Conservation (phyloP, 2,329 filamentous ascomycete species). For the Ceratocystis huliohia region DNA sequence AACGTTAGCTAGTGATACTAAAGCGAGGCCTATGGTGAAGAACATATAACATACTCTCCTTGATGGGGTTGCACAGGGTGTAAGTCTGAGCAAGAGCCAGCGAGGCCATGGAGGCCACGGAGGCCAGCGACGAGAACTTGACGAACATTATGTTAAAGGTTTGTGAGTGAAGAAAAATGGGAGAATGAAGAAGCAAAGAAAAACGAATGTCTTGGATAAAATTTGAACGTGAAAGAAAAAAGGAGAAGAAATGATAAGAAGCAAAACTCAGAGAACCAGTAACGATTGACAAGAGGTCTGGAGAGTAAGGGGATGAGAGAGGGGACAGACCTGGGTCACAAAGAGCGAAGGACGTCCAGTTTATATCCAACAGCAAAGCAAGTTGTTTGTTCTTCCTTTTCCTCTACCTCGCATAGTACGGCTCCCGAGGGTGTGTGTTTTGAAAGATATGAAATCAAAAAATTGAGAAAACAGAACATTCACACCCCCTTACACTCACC, state of each 20-base stretch:
- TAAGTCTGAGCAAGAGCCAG: slow-evolving; percentile 44
- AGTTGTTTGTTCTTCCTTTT: not conserved
- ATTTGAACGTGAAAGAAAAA: not conserved
- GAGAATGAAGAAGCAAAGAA: slow-evolving; percentile 7
- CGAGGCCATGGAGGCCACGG: slow-evolving; percentile 38
- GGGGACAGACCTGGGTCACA: not conserved
- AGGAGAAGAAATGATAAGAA: not conserved
- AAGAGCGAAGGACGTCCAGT: slow-evolving; percentile 2
- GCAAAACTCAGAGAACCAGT: slow-evolving; percentile 7
- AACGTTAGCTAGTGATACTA: not conserved
- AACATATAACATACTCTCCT: slow-evolving; percentile 33
- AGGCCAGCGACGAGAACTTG: slow-evolving; percentile 36
- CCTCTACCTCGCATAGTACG: not conserved
- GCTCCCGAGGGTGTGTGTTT: not conserved
- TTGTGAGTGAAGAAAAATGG: not conserved
- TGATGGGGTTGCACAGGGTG: slow-evolving; percentile 43
- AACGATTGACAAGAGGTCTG: slow-evolving; percentile 9
- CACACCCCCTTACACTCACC: too few species aligned
- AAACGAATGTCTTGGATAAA: slow-evolving; percentile 1
- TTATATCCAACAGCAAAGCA: not conserved
- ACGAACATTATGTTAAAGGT: slow-evolving; percentile 21
- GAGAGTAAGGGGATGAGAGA: not conserved
- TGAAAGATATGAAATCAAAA: not conserved
- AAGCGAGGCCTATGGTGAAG: not conserved
- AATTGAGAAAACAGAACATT: not conserved